Conservation (phyloP, 805 yeast genomes). For the Vanderwaltozyma tropicalis region DNA sequence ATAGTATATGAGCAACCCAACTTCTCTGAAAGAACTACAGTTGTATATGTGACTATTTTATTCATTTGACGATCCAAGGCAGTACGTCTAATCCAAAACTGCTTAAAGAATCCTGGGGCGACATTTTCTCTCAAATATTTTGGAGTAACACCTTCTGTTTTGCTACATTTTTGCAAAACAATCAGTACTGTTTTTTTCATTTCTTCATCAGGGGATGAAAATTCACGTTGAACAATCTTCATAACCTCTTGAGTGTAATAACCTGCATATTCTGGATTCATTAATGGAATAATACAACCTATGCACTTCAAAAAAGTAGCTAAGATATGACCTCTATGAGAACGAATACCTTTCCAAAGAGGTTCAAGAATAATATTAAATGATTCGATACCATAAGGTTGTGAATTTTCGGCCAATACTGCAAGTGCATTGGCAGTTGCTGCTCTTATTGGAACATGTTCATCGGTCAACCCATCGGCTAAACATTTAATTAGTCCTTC, state of each 20-base stretch:
- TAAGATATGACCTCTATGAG: conserved; percentile 66
- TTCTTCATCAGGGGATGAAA: conserved; percentile 75
- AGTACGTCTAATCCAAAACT: conserved; percentile 74
- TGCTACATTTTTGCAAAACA: conserved; percentile 57
- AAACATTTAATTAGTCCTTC: conserved; percentile 55
- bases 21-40: conserved; percentile 53
- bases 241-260: conserved; percentile 71
- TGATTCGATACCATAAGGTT: conserved; percentile 85
- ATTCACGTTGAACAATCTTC: conserved; percentile 57
- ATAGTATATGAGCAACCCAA: conserved; percentile 56
- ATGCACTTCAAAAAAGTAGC: conserved; percentile 70
- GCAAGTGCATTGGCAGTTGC: conserved; percentile 64
- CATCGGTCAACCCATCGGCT: conserved; percentile 50
- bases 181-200: conserved; percentile 65
- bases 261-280: conserved; percentile 74
- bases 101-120: conserved; percentile 49
- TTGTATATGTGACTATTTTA: conserved; percentile 59
- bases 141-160: conserved; percentile 46
- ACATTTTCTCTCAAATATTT: conserved; percentile 42
- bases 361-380: conserved; percentile 68
- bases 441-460: conserved; percentile 53
- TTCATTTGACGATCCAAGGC: conserved; percentile 57
- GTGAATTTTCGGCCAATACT: conserved; percentile 66
- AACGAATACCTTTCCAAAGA: conserved; percentile 67
- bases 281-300: conserved; percentile 72